Evolutionary conservation across 192 early-diverging fungal genomes (phyloP).

Genomic region (Geranomyces michiganensis): DNA sequence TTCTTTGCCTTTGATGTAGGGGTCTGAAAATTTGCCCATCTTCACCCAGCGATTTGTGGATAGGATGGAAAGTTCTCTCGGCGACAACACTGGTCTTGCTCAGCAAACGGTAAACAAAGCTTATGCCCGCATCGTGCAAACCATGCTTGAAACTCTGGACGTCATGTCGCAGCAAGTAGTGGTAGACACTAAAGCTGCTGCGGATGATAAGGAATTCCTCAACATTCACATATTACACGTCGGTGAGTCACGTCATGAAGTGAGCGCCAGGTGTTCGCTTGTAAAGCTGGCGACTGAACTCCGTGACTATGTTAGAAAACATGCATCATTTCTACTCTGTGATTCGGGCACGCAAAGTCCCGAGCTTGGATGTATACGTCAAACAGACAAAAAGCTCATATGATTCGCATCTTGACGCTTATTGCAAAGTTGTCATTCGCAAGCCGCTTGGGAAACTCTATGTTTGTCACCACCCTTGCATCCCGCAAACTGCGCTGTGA

Average conservation of each 20-base stretch:
- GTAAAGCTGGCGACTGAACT: no score
- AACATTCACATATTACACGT: constrained; percentile 85
- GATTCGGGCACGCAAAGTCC: constrained; percentile 73
- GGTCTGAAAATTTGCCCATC: neutral
- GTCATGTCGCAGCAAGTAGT: constrained; percentile 77
- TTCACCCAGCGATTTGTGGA: constrained; percentile 69
- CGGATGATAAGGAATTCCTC: constrained; percentile 81
- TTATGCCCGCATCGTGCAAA: constrained; percentile 78
- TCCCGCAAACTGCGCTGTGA: neutral
- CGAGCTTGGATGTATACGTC: constrained; percentile 73
- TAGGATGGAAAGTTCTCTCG: constrained; percentile 68
- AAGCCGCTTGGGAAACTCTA: constrained; percentile 84
- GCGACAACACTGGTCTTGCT: constrained; percentile 55
- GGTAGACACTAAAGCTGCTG: constrained; percentile 51
- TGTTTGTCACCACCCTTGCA: constrained; percentile 42
- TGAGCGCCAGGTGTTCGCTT: no score
- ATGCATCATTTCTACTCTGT: constrained; percentile 92
- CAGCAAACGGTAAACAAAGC: constrained; percentile 74
- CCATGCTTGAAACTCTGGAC: constrained; percentile 88
- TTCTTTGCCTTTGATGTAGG: neutral
- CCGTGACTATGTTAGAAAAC: constrained; percentile 68
- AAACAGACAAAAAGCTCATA: constrained; percentile 84
- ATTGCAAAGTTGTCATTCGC: constrained; percentile 84
- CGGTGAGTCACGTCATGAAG: constrained; percentile 51
- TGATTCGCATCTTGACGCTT: constrained; percentile 79